These are phyloP conservation scores for Trametes gibbosa DNA, from an alignment of 768 basidiomycete genomes.

Conservation along the genomic window DNA sequence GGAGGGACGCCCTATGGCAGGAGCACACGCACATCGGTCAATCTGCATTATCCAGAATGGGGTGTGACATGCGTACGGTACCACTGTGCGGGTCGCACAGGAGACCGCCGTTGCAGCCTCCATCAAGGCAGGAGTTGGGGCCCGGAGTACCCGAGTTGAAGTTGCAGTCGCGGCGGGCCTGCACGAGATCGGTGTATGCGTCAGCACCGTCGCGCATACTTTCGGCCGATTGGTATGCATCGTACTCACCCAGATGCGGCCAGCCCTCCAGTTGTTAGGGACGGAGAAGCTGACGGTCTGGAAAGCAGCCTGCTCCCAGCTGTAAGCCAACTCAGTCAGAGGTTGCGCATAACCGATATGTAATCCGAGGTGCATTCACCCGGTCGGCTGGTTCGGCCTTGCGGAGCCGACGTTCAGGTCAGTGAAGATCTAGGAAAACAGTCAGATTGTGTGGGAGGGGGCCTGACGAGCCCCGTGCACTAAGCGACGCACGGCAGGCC, in stretches of 20 bases:
- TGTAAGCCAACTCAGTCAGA: not conserved
- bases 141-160: conserved; percentile 26
- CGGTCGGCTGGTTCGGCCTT: conserved; percentile 31
- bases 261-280: conserved; percentile 39
- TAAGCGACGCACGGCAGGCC: conserved; percentile 30
- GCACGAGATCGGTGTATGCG: not conserved
- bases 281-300: conserved; percentile 32
- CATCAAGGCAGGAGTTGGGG: conserved; percentile 33
- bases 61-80: conserved; percentile 27
- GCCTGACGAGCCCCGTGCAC: no score
- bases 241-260: conserved; percentile 36
- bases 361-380: conserved; percentile 15
- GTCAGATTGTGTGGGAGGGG: not conserved
- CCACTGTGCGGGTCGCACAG: conserved; percentile 36
- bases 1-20: conserved; percentile 33
- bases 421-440: conserved; percentile 30
- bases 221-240: not conserved
- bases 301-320: conserved; percentile 28
- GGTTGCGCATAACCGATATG: not conserved
- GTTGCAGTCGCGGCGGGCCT: conserved; percentile 40
- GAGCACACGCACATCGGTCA: not conserved
- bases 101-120: conserved; percentile 43
- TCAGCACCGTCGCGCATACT: not conserved
- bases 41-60: not conserved
- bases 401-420: conserved; percentile 32